Evolutionary conservation across 257 asterid species (phyloP).

Genomic region (Fraxinus americana): DNA sequence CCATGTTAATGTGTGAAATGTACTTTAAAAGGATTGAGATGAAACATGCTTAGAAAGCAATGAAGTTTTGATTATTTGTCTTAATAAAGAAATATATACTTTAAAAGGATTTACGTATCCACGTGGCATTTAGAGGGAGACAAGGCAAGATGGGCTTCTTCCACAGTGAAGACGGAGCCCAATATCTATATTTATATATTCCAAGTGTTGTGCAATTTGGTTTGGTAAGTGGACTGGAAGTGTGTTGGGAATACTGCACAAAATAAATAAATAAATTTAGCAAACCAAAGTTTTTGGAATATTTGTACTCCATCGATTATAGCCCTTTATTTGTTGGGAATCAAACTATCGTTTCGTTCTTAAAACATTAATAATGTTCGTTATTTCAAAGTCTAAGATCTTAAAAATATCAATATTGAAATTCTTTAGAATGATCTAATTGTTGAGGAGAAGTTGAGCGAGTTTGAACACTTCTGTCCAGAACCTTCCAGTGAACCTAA

Average conservation of each 20-base stretch:
- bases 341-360: background rate
- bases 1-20: too few relatives aligned
- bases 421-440: too few relatives aligned
- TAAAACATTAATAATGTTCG: background rate
- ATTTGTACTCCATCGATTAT: slow-evolving; percentile 50
- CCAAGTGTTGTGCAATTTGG: background rate
- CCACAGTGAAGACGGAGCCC: slow-evolving; percentile 48
- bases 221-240: background rate
- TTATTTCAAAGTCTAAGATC: background rate
- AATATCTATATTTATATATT: slow-evolving; percentile 3
- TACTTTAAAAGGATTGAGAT: too few relatives aligned
- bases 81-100: too few relatives aligned
- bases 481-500: too few relatives aligned
- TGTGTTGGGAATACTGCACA: background rate
- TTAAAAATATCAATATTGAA: too few relatives aligned
- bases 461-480: too few relatives aligned
- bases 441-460: too few relatives aligned
- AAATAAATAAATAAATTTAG: slow-evolving; percentile 12
- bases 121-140: slow-evolving; percentile 29
- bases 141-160: slow-evolving; percentile 51
- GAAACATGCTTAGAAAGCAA: too few relatives aligned
- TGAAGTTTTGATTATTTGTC: too few relatives aligned
- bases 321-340: slow-evolving; percentile 21
- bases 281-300: slow-evolving; percentile 39
- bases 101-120: too few relatives aligned